Evolutionary conservation across 208 protist genomes (phyloP).

Genomic region (Trichomonas gallinae): DNA sequence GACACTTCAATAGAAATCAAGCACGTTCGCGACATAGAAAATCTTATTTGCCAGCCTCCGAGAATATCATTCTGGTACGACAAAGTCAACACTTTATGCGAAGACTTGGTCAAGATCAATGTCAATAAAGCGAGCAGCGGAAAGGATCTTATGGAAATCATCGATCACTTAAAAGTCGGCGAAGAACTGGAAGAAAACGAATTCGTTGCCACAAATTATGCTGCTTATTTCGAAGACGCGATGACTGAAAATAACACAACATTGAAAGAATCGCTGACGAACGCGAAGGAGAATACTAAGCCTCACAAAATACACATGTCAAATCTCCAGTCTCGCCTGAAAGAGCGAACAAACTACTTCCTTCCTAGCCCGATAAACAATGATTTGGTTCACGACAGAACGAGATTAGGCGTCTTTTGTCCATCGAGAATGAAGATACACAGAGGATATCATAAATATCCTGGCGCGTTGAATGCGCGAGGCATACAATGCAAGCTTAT

Average conservation of each 20-base stretch:
- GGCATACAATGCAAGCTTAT: neutral
- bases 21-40: neutral
- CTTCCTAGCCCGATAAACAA: neutral
- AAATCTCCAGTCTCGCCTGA: neutral
- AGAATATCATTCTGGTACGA: neutral
- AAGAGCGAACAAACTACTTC: neutral
- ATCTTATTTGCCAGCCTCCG: neutral
- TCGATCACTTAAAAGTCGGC: neutral
- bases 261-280: neutral
- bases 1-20: too few species aligned
- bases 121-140: neutral
- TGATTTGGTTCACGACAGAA: neutral
- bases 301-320: neutral
- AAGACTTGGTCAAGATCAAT: neutral
- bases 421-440: neutral
- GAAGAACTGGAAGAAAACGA: neutral
- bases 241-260: neutral
- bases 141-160: neutral
- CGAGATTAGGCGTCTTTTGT: neutral
- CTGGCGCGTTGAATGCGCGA: neutral
- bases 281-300: neutral
- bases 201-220: neutral
- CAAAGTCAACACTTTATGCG: neutral
- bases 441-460: neutral
- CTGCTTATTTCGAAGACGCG: neutral